Evolutionary conservation across 257 asterid species (phyloP), one percentile per base, ranked within the genome.

Genomic region (Agastache rugosa): DNA sequence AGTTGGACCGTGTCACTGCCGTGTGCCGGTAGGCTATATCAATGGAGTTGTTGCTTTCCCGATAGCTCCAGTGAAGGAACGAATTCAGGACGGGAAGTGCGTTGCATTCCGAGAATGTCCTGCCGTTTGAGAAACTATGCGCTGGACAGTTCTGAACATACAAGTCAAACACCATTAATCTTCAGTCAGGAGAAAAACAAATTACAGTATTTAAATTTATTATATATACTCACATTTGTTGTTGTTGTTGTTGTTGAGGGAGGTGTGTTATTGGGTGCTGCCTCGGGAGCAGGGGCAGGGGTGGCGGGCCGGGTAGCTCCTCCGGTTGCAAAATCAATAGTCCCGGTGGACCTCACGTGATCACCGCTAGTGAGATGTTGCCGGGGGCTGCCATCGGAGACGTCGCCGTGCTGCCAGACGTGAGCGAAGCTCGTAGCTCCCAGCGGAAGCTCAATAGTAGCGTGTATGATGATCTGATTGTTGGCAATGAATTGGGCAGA

Each of bases 371-470:
- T 5, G 27, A 0, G 29, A 64, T 93, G 98, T 1, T 0, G 0
- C 7, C 0, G 12, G 50, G 81, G 89, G 45, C 0, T 6, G 55
- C 39, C 77, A 0, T 86, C 88, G 12, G 83, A 60, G 15, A 93
- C 77, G 15, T 4, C 81, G 0, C 98, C 98, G 55, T 59, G 56
- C 60, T 93, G 98, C 98, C 97, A 93, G 2, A 83, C 92, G 19
- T 91, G 97, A 14, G 77, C 72, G 51, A 89, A 91, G 25, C 79
- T 81, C 0, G 97, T 86, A 4, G 70, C n/a, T 5, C 90, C 90
- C 1, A 47, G 4, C 0, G 95, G 96, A 16, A 93, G 90, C 23
- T 55, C 63, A 14, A 93, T 27, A 11, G 88, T 87, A 9, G 98
- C 97, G 59, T 77, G 87, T 10, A 93, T 89, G n/a, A 82, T 77